phyloP scores from a whole-genome alignment of 257 asterid species.

The Fraxinus americana region DNA sequence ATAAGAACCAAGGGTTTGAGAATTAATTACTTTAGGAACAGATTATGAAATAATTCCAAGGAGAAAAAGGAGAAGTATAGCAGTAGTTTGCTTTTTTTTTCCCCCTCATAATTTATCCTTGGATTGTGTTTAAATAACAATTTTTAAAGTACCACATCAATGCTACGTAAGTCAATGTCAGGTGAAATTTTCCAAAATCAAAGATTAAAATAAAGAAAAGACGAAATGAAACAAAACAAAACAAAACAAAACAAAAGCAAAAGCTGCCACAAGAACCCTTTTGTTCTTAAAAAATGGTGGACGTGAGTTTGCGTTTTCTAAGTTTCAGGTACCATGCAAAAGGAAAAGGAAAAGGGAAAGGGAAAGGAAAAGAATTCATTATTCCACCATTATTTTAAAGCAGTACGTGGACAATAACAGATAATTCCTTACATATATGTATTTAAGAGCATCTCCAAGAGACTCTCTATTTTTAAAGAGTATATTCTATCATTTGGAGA shows the following conservation, averaged over 20 bases:
- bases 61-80: slow-evolving; percentile 32
- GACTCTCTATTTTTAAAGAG: too few relatives aligned
- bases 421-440: background rate
- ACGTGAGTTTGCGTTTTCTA: slow-evolving; percentile 48
- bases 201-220: slow-evolving; percentile 24
- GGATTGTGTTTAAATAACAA: slow-evolving; percentile 19
- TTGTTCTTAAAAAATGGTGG: slow-evolving; percentile 53
- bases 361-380: slow-evolving; percentile 36
- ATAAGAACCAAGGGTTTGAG: slow-evolving; percentile 41
- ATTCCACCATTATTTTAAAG: slow-evolving; percentile 27
- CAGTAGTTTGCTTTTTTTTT: slow-evolving; percentile 38
- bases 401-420: slow-evolving; percentile 32
- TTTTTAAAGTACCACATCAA: slow-evolving; percentile 17
- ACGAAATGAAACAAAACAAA: slow-evolving; percentile 13
- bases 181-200: slow-evolving; percentile 38
- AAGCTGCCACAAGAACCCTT: slow-evolving; percentile 71
- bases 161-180: slow-evolving; percentile 27
- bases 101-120: slow-evolving; percentile 27
- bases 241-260: slow-evolving; percentile 49
- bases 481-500: too few relatives aligned
- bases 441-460: too few relatives aligned
- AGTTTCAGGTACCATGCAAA: slow-evolving; percentile 72
- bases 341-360: slow-evolving; percentile 49
- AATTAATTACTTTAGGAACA: slow-evolving; percentile 32
- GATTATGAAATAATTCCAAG: slow-evolving; percentile 33